Conservation (phyloP, 768 basidiomycete genomes). For the Pleurotus cornucopiae region DNA sequence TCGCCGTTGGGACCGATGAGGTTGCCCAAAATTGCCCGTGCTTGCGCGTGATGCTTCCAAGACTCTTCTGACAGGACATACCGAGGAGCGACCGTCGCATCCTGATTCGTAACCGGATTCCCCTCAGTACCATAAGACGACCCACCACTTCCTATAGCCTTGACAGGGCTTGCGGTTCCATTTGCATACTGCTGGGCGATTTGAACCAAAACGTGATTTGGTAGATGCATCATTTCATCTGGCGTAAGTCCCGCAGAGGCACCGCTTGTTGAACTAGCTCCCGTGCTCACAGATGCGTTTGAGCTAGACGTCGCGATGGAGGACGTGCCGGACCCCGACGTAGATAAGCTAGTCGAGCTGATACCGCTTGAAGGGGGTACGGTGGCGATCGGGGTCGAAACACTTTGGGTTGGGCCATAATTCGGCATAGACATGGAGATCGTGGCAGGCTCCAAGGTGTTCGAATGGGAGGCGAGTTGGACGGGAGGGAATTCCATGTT, state of each 20-base stretch:
- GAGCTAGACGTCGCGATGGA: conserved; percentile 52
- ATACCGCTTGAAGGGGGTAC: conserved; percentile 28
- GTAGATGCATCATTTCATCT: conserved; percentile 50
- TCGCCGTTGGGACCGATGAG: conserved; percentile 85
- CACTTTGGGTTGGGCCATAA: conserved; percentile 51
- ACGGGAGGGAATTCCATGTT: conserved; percentile 43
- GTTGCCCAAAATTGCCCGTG: conserved; percentile 77
- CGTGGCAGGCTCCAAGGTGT: conserved; percentile 26
- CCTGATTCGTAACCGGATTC: conserved; percentile 16
- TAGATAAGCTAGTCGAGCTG: conserved; percentile 30
- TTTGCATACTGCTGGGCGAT: conserved; percentile 45
- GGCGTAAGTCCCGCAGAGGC: conserved; percentile 44
- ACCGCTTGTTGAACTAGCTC: conserved; percentile 44
- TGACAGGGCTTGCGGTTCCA: conserved; percentile 26
- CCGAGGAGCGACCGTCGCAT: conserved; percentile 37
- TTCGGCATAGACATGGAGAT: conserved; percentile 40
- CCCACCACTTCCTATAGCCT: conserved; percentile 22
- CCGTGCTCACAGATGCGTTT: conserved; percentile 47
- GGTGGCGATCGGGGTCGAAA: conserved; percentile 66
- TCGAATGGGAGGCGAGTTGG: conserved; percentile 33
- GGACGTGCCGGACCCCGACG: conserved; percentile 37
- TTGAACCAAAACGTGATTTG: conserved; percentile 41
- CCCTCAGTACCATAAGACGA: conserved; percentile 3
- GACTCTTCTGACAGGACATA: conserved; percentile 70
- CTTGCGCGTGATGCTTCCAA: conserved; percentile 83